Conservation (phyloP, 78 protist species). For the Dictyostelium citrinum region DNA sequence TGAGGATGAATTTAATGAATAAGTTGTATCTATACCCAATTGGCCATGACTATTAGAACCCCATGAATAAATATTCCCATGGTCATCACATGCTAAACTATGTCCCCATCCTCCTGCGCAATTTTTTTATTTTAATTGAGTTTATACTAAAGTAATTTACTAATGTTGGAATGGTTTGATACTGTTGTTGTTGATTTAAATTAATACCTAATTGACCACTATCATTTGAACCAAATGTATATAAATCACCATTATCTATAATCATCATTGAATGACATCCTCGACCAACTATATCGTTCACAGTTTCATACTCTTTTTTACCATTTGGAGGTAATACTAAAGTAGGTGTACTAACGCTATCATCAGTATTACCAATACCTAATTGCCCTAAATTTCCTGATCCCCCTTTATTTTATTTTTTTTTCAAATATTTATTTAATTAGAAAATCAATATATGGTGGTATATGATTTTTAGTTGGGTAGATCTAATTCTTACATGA, state of each 20-base stretch:
- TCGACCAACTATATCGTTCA: slow-evolving; percentile 16
- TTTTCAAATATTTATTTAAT: not conserved
- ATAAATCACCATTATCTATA: not conserved
- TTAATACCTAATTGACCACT: slow-evolving; percentile 32
- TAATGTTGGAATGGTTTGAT: not conserved
- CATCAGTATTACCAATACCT: not conserved
- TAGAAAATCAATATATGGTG: too few relatives aligned
- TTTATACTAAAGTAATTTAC: not conserved
- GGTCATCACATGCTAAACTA: not conserved
- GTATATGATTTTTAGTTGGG: too few relatives aligned
- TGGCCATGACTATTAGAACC: slow-evolving; percentile 56
- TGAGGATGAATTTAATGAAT: not conserved
- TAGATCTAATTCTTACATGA: not conserved
- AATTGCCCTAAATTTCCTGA: slow-evolving; percentile 52
- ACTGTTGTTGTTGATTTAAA: not conserved
- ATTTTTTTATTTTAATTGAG: not conserved
- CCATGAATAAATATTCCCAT: slow-evolving; percentile 21
- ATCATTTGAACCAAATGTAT: slow-evolving; percentile 46
- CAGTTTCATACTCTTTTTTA: not conserved
- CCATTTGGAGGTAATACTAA: not conserved
- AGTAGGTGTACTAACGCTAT: slow-evolving; percentile 23
- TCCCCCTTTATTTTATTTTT: slow-evolving; percentile 34
- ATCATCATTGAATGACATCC: slow-evolving; percentile 23
- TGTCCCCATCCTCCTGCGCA: slow-evolving; percentile 42
- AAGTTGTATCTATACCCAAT: slow-evolving; percentile 2